phyloP scores from a whole-genome alignment of 1,139 yeast species.

The Candida sojae region DNA sequence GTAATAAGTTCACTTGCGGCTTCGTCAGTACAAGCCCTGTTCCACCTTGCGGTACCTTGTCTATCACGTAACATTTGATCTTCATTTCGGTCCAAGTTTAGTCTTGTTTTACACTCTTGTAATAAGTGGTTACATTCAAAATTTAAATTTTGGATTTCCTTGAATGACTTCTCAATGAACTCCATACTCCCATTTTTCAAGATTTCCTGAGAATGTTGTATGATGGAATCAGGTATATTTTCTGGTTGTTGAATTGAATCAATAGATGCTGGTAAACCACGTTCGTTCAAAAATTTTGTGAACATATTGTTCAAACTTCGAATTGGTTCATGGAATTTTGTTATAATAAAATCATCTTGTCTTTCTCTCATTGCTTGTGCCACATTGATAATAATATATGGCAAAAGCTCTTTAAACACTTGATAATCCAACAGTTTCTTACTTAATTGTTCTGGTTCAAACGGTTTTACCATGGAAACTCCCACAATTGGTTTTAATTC shows the following conservation, averaged over 20 bases:
- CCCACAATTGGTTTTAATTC: conserved; percentile 48
- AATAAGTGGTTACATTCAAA: conserved; percentile 38
- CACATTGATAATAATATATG: conserved; percentile 65
- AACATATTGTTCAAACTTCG: conserved; percentile 51
- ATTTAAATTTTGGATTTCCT: conserved; percentile 47
- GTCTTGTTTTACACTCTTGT: conserved; percentile 47
- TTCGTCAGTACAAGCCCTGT: conserved; percentile 36
- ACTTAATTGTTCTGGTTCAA: conserved; percentile 36
- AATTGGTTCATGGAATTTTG: conserved; percentile 54
- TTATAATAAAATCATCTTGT: conserved; percentile 55
- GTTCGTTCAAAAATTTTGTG: conserved; percentile 42
- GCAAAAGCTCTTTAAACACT: conserved; percentile 58
- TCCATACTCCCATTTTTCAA: conserved; percentile 55
- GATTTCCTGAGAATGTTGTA: conserved; percentile 57
- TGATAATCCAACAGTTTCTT: background rate
- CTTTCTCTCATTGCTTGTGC: conserved; percentile 71
- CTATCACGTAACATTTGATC: conserved; percentile 52
- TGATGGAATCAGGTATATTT: conserved; percentile 58
- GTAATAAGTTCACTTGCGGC: conserved; percentile 38
- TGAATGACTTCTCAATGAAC: conserved; percentile 42
- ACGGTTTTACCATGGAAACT: conserved; percentile 58
- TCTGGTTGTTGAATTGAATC: conserved; percentile 67
- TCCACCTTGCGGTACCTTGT: conserved; percentile 56
- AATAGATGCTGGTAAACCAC: conserved; percentile 61
- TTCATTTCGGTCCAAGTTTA: conserved; percentile 55